Conservation (phyloP, 805 yeast genomes). For the Tetrapisispora pingtungensis region DNA sequence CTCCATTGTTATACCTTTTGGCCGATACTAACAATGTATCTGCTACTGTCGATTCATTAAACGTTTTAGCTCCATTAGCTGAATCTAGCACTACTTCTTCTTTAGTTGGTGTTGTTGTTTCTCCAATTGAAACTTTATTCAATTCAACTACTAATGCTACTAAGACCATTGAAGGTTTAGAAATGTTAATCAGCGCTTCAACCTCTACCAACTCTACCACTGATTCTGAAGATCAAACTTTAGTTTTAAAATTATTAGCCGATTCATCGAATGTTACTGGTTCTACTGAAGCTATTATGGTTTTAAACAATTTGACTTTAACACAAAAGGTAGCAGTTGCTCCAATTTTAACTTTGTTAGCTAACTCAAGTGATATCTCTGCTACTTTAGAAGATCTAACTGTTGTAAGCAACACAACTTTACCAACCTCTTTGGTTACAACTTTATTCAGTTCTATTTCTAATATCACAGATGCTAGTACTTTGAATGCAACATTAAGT, state of each 20-base stretch:
- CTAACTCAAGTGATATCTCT: slow-evolving; percentile 15
- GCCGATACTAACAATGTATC: slow-evolving; percentile 17
- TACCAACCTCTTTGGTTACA: slow-evolving; percentile 12
- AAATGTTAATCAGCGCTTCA: slow-evolving; percentile 9
- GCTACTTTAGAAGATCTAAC: slow-evolving; percentile 15
- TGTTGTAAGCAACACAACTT: slow-evolving; percentile 14
- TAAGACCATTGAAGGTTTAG: slow-evolving; percentile 15
- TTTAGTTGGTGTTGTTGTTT: slow-evolving; percentile 7
- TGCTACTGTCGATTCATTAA: slow-evolving; percentile 19
- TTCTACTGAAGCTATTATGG: slow-evolving; percentile 19
- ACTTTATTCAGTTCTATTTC: slow-evolving; percentile 13
- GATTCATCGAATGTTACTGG: slow-evolving; percentile 19
- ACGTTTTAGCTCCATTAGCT: slow-evolving; percentile 22
- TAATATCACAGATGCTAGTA: slow-evolving; percentile 1
- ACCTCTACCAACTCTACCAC: slow-evolving; percentile 6
- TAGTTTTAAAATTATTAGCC: slow-evolving; percentile 15
- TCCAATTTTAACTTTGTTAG: slow-evolving; percentile 21
- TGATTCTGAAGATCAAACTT: slow-evolving; percentile 4
- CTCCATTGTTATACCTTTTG: slow-evolving; percentile 24
- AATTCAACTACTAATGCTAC: slow-evolving; percentile 12
- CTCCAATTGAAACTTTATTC: slow-evolving; percentile 11
- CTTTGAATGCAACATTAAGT: slow-evolving; percentile 10
- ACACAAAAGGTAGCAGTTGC: slow-evolving; percentile 15
- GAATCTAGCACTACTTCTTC: slow-evolving; percentile 10
- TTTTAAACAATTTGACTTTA: slow-evolving; percentile 16